Conservation (phyloP, 2,329 filamentous ascomycete species). For the Apiospora aurea region DNA sequence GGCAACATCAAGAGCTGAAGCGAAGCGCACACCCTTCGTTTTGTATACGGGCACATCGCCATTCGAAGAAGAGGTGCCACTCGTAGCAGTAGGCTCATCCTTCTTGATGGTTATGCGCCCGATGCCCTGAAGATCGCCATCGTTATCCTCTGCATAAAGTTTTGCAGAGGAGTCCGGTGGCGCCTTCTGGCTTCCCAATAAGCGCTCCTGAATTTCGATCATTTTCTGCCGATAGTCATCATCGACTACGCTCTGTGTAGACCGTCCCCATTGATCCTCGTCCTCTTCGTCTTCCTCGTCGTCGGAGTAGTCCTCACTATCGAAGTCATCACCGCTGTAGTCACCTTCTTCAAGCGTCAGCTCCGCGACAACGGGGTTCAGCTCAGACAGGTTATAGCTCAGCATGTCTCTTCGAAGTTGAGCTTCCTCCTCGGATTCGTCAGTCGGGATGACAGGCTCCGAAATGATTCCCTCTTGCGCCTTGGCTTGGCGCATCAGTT, state of each 20-base stretch:
- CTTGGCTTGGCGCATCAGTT: slow-evolving; percentile 63
- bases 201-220: slow-evolving; percentile 81
- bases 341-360: slow-evolving; percentile 79
- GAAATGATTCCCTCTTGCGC: slow-evolving; percentile 59
- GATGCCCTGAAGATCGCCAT: slow-evolving; percentile 47
- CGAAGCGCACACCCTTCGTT: slow-evolving; percentile 43
- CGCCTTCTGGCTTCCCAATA: slow-evolving; percentile 45
- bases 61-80: background rate
- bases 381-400: slow-evolving; percentile 85
- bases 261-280: slow-evolving; percentile 79
- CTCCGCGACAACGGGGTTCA: slow-evolving; percentile 91
- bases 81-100: slow-evolving; percentile 31
- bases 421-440: slow-evolving; percentile 83
- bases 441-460: slow-evolving; percentile 68
- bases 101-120: slow-evolving; percentile 46
- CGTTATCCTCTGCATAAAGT: slow-evolving; percentile 43
- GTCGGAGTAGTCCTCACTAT: slow-evolving; percentile 58
- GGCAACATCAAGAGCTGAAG: slow-evolving; percentile 37
- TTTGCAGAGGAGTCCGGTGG: background rate
- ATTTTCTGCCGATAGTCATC: slow-evolving; percentile 83
- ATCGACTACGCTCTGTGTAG: slow-evolving; percentile 69
- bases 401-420: slow-evolving; percentile 87
- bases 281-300: slow-evolving; percentile 61
- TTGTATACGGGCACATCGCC: slow-evolving; percentile 36
- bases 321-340: slow-evolving; percentile 59